phyloP scores from a whole-genome alignment of 106 monocot genomes.

The Posidonia australis region DNA sequence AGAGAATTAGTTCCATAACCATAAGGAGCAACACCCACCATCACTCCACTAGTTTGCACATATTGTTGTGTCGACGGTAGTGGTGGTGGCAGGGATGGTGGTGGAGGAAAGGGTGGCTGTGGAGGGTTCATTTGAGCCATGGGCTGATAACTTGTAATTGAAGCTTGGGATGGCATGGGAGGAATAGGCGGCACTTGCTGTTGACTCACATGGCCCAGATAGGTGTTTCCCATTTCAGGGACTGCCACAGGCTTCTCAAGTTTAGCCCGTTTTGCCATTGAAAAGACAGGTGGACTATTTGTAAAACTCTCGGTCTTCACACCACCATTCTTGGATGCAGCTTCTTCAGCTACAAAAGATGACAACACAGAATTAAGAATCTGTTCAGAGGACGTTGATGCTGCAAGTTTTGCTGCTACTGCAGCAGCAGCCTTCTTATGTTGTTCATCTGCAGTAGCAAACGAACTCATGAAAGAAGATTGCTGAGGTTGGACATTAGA shows the following conservation, averaged over 20 bases:
- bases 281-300: constrained; percentile 19
- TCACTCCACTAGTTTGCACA: constrained; percentile 15
- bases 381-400: constrained; percentile 73
- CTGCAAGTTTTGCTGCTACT: constrained; percentile 76
- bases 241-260: constrained; percentile 30
- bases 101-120: constrained; percentile 21
- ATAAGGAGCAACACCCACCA: constrained; percentile 25
- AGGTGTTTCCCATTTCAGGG: background rate
- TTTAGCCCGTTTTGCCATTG: constrained; percentile 56
- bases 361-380: constrained; percentile 74
- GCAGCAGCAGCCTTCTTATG: constrained; percentile 87
- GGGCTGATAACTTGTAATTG: constrained; percentile 11
- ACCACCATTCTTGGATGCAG: constrained; percentile 42
- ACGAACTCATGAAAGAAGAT: constrained; percentile 24
- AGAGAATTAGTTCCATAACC: constrained; percentile 26
- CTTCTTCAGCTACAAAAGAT: constrained; percentile 74
- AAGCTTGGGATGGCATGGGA: background rate
- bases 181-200: background rate
- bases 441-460: constrained; percentile 42
- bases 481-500: constrained; percentile 6
- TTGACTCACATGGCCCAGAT: background rate
- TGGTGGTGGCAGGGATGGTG: constrained; percentile 10
- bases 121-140: constrained; percentile 16
- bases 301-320: constrained; percentile 15
- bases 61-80: constrained; percentile 18